phyloP scores from a whole-genome alignment of 305 asterid species.

The Striga hermonthica region DNA sequence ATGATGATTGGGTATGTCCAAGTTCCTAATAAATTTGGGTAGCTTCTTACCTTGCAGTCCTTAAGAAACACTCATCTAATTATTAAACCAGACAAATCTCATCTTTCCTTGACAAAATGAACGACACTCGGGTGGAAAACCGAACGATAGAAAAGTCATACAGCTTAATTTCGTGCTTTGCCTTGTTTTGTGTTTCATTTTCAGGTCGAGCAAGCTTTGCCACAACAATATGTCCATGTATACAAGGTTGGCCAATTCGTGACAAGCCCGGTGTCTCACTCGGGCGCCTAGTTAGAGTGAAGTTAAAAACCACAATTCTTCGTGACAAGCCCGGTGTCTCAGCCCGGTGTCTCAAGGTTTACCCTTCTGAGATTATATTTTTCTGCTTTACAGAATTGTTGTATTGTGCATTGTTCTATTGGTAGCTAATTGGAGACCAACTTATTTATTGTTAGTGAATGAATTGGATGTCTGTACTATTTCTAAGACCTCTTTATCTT shows the following conservation, averaged over 20 bases:
- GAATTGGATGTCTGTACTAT: background rate
- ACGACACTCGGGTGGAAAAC: background rate
- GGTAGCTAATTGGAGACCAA: background rate
- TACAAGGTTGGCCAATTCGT: constrained; percentile 81
- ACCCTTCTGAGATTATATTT: background rate
- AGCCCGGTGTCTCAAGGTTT: too few species aligned
- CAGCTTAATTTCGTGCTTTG: background rate
- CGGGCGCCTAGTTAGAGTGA: constrained; percentile 57
- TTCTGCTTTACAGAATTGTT: constrained; percentile 26
- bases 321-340: too few species aligned
- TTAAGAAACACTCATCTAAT: too few species aligned
- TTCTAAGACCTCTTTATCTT: background rate
- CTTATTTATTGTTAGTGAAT: too few species aligned
- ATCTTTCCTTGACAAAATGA: background rate
- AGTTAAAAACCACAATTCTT: background rate
- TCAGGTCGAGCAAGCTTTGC: constrained; percentile 91
- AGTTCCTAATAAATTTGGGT: too few species aligned
- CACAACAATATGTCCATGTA: constrained; percentile 73
- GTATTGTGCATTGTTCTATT: constrained; percentile 29
- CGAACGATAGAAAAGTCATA: too few species aligned
- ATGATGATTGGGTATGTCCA: constrained; percentile 87
- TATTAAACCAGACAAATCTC: background rate
- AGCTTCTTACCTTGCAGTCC: too few species aligned
- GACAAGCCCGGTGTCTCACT: constrained; percentile 89
- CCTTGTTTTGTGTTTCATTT: constrained; percentile 16